phyloP scores from a whole-genome alignment of 164 flowering plant genomes.

The Euptelea pleiosperma region DNA sequence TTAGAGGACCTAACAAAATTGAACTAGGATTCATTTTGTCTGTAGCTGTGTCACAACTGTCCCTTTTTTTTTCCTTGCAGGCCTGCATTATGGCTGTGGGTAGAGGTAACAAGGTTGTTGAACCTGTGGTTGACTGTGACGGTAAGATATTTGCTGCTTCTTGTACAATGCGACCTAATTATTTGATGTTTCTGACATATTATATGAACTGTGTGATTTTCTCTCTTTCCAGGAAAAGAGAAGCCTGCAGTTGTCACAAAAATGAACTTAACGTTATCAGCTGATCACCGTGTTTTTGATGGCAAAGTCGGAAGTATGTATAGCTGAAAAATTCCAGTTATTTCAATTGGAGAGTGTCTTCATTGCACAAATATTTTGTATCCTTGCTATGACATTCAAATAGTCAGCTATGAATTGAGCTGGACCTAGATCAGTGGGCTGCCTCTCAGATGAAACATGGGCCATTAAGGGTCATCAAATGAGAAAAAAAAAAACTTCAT shows the following conservation, averaged over 20 bases:
- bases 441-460: not conserved
- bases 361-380: too few relatives aligned
- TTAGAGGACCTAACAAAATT: too few relatives aligned
- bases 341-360: too few relatives aligned
- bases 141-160: slow-evolving; percentile 40
- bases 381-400: too few relatives aligned
- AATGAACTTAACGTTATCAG: slow-evolving; percentile 83
- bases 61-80: slow-evolving; percentile 38
- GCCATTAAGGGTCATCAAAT: too few relatives aligned
- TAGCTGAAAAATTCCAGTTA: slow-evolving; percentile 8
- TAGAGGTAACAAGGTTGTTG: slow-evolving; percentile 88
- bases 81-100: slow-evolving; percentile 97
- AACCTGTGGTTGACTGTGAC: slow-evolving; percentile 57
- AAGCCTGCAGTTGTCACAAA: slow-evolving; percentile 69
- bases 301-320: slow-evolving; percentile 81
- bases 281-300: slow-evolving; percentile 93
- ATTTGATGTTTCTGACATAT: not conserved
- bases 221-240: slow-evolving; percentile 54
- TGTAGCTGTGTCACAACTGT: not conserved
- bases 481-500: too few relatives aligned
- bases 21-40: too few relatives aligned
- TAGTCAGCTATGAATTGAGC: not conserved
- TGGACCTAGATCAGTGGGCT: not conserved
- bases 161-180: not conserved
- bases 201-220: not conserved